Evolutionary conservation across 495 filamentous ascomycete genomes (phyloP), one percentile per base, ranked within the genome.

Genomic region (Apodospora peruviana): DNA sequence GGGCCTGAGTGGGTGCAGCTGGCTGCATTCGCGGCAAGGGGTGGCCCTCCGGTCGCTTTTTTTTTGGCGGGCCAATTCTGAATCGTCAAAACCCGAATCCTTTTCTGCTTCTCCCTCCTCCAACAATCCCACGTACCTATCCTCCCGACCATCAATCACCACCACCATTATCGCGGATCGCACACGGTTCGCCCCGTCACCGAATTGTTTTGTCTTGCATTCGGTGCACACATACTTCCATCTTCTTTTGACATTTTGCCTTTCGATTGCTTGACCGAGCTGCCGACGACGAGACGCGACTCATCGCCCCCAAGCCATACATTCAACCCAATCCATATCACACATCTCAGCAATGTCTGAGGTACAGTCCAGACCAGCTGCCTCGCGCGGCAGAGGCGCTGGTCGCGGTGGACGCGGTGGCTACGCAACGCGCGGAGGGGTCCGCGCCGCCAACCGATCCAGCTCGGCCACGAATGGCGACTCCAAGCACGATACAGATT

Each of bases 331-430:
- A 48, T 61, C 58, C 48, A 55, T 52, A 62, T 48, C 58, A n/a
- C 59, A 52, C 60, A 57, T 64, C 65, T 70, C 59, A 60, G 74
- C 67, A 64, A 96, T 98, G 91, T 94, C 93, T 77, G 93, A 96
- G 80, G 83, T 88, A 71, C 84, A 90, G 75, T 76, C 85, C 67
- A 80, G 93, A 76, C 77, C 83, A 47, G 70, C 81, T 66, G 83
- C 61, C 43, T 23, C 83, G 57, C 75, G 65, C 62, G 62, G 65
- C 56, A 57, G 63, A 60, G 61, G 60, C 53, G 57, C 71, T 61
- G 62, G 67, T 54, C 64, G 70, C 61, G 58, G 66, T 59, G 87
- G 90, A 51, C 80, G 93, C 69, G 88, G 85, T 58, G 87, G 87
- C 55, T 85, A 83, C 69, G 83, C 79, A 61, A 74, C 76, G 64